Evolutionary conservation across 169 alveolate species (phyloP).

Genomic region (Eimeria acervulina): DNA sequence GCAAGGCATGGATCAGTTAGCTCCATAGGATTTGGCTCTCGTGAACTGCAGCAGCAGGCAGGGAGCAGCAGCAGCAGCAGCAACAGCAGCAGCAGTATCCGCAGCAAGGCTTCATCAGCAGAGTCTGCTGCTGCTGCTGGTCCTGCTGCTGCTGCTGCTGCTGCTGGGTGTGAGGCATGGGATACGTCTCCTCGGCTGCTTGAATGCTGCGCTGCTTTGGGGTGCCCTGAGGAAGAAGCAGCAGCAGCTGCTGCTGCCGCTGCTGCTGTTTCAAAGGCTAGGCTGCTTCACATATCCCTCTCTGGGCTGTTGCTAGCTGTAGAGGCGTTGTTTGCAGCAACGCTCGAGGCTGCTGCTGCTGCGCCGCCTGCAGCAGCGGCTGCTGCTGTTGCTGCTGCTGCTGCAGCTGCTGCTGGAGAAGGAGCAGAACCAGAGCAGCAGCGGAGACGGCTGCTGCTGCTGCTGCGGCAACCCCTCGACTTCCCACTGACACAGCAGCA

Average conservation of each 20-base stretch:
- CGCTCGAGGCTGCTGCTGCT: conserved; percentile 22
- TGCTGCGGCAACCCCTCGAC: no score
- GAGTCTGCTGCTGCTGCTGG: conserved; percentile 9
- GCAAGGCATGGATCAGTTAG: conserved; percentile 3
- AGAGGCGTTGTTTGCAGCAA: conserved; percentile 1
- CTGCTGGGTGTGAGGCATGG: background rate
- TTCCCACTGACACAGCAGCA: no score
- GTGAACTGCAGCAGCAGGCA: conserved; percentile 27
- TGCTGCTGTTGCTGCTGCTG: conserved; percentile 49
- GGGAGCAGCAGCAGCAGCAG: conserved; percentile 36
- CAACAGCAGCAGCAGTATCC: background rate
- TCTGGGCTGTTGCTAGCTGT: conserved; percentile 13
- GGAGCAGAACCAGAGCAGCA: background rate
- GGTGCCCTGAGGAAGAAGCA: conserved; percentile 22
- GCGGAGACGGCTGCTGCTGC: no score
- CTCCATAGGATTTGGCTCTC: conserved; percentile 52
- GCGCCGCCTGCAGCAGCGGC: conserved; percentile 50
- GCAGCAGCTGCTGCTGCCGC: conserved; percentile 61
- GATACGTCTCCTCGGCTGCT: conserved; percentile 35
- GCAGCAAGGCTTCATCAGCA: conserved; percentile 7
- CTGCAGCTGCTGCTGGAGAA: conserved; percentile 22
- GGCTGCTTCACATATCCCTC: conserved; percentile 36
- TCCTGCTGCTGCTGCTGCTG: conserved; percentile 27
- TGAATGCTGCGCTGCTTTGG: conserved; percentile 39
- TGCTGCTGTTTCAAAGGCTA: conserved; percentile 30